Base-by-base conservation (phyloP, 768 basidiomycete species). In the Boletus patriciae region DNA sequence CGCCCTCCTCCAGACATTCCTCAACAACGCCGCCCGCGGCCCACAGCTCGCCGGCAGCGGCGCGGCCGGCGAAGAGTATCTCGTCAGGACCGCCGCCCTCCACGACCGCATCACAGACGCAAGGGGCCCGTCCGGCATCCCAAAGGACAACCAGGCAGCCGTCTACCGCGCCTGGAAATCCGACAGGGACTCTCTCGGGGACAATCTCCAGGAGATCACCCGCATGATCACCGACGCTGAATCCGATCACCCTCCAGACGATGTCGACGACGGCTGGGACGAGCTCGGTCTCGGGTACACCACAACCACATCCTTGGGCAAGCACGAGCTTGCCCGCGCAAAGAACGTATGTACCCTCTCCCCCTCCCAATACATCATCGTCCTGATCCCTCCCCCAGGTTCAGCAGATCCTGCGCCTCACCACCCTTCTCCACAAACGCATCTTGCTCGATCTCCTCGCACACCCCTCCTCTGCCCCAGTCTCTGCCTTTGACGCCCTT, bases 371-470 rank as follows among this genome's bases (percentile, higher is more conserved):
- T 40, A 18, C 54, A 13, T 23, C 38, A 4, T 21, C 43, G 15
- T 29, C 41, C 63, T 60, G 46, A 59, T 37, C 40, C 51, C 19
- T 16, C 18, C 38, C 15, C 29, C 61, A 91, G 88, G 74, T 83
- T n/a, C 80, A 83, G 59, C 75, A 78, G 2, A 64, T 89, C 52
- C 66, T 89, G 40, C 86, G 85, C 34, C 67, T 89, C 25, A 80
- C 78, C 15, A 78, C 78, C 9, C 74, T 86, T 2, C 72, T 90
- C 38, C 87, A 90, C 70, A 82, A 85, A 62, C 81, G 82, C 40
- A 73, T 90, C 55, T 66, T 78, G 25, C 72, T 76, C 55, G 80
- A 86, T 60, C 56, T 86, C 23, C 74, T 87, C 6, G 69, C 78
- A 3, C 62, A 59, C 45, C 60, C 67, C 46, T 57, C 62, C 19